Base-by-base conservation (phyloP, 331 rosid species). In the Malus hybrid region DNA sequence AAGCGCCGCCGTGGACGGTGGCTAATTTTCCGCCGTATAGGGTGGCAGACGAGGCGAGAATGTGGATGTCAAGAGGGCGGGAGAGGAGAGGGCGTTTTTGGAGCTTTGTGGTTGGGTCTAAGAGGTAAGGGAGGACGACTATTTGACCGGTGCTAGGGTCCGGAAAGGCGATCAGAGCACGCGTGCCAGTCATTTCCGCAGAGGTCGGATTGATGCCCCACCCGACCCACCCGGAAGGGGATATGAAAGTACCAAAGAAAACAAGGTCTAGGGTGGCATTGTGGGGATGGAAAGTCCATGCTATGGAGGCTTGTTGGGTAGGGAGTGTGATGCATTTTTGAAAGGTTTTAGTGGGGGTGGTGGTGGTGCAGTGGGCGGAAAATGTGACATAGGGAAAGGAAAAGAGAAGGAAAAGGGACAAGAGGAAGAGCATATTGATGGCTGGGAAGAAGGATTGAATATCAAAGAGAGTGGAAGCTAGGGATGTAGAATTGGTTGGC, bases 221-320 rank as follows among this genome's bases (percentile, higher is more conserved):
- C 10, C 91, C 99, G 15, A 95, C 97, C 99, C 97, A 95, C 5
- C 97, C 99, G 0, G 99, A 92, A 42, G 99, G 99, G 2, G 99
- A 95, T 24, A 95, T 95, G 93, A 95, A 95, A 63, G 79, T 83
- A 33, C 97, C 97, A 50, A 84, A 92, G 89, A 95, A 95, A 54
- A 82, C 92, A 9, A 95, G 85, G 73, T 92, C 97, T 31, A 95
- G 57, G 52, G 99, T 92, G 28, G 87, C 66, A 54, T 90, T 95
- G 78, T 83, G 86, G 65, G 85, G 72, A 76, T 95, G 91, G 77
- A 87, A 92, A 75, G 97, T 95, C 99, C 99, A 95, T 6, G 99
- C 99, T 63, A 95, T 84, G 77, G 99, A 92, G 83, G 97, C 97
- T 63, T 90, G 89, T 75, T 95, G 99, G 50, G 93, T 87, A 12